A percentile compares a stretch with the other conserved stretches of the same genome.
These are phyloP conservation scores for Marvania coccoides DNA, from an alignment of 139 green algal species.

Conservation along the genomic window DNA sequence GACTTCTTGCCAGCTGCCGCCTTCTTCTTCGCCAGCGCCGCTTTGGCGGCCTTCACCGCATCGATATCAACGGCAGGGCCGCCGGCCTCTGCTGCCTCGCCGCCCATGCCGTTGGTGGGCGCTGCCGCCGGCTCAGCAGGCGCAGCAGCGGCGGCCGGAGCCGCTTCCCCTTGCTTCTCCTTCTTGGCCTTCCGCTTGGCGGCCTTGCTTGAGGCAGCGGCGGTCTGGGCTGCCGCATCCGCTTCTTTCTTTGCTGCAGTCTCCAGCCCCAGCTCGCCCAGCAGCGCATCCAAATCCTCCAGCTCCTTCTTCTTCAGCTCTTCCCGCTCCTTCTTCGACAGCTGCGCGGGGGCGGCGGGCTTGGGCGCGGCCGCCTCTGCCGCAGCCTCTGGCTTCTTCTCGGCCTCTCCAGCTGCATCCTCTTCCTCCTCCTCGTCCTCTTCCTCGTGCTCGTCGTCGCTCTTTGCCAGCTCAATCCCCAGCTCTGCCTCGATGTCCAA, in stretches of 20 bases:
- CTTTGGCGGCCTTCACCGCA: slow-evolving; percentile 17
- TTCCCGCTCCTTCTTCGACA: slow-evolving; percentile 49
- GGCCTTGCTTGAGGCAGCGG: slow-evolving; percentile 3
- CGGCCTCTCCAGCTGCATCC: slow-evolving; percentile 5
- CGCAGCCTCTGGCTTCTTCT: background rate
- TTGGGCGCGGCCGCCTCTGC: background rate
- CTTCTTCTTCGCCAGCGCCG: slow-evolving; percentile 27
- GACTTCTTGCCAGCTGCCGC: background rate
- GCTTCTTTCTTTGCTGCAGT: background rate
- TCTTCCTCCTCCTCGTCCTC: slow-evolving; percentile 27
- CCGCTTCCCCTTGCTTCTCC: background rate
- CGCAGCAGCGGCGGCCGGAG: background rate
- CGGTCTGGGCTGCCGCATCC: background rate
- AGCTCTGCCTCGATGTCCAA: slow-evolving; percentile 40
- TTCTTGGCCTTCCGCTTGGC: slow-evolving; percentile 36
- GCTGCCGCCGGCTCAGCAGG: background rate
- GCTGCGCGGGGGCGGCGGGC: slow-evolving; percentile 8
- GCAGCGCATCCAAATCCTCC: slow-evolving; percentile 37
- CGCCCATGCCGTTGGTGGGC: background rate
- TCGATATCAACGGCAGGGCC: slow-evolving; percentile 1
- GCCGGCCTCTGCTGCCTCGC: background rate
- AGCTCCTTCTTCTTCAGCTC: slow-evolving; percentile 48
- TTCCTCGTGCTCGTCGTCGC: slow-evolving; percentile 39
- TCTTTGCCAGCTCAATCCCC: slow-evolving; percentile 39
- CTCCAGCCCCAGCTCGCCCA: slow-evolving; percentile 48